Evolutionary conservation across 2,329 filamentous ascomycete genomes (phyloP).

Genomic region (Fusarium chaquense): DNA sequence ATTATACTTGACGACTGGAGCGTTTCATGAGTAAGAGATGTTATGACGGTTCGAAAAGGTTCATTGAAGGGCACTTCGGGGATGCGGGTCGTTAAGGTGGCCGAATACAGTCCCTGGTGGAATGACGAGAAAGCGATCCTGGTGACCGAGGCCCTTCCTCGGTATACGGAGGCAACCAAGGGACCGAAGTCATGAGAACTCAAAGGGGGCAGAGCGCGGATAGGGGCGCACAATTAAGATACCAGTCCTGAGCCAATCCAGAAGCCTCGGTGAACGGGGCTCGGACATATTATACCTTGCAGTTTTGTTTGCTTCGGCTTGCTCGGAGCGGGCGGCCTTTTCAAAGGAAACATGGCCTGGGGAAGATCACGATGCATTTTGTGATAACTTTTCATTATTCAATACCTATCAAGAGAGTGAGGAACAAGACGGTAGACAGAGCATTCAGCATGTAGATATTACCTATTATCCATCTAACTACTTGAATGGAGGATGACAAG

Average conservation of each 20-base stretch:
- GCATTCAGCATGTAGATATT: slow-evolving; percentile 19
- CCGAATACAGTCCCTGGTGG: slow-evolving; percentile 25
- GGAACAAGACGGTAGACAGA: slow-evolving; percentile 23
- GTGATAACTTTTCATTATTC: slow-evolving; percentile 3
- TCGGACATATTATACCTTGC: slow-evolving; percentile 29
- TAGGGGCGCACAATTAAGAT: slow-evolving; percentile 18
- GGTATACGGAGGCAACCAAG: slow-evolving; percentile 8
- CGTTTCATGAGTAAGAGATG: slow-evolving; percentile 14
- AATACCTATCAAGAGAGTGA: slow-evolving; percentile 21
- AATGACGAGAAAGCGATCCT: slow-evolving; percentile 3
- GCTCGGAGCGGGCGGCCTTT: slow-evolving; percentile 14
- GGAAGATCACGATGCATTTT: slow-evolving; percentile 10
- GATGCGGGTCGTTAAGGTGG: slow-evolving; percentile 16
- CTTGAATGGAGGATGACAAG: slow-evolving; percentile 23
- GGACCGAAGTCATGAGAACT: slow-evolving; percentile 7
- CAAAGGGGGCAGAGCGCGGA: slow-evolving; percentile 7
- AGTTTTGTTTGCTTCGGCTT: slow-evolving; percentile 15
- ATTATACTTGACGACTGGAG: slow-evolving; percentile 33
- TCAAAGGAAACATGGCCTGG: slow-evolving; percentile 7
- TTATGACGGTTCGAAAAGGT: slow-evolving; percentile 2
- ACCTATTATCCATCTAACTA: background rate
- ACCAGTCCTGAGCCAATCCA: slow-evolving; percentile 6
- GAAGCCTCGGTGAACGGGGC: slow-evolving; percentile 10
- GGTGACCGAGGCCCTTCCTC: slow-evolving; percentile 2
- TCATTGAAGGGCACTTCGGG: slow-evolving; percentile 12